Evolutionary conservation across 129 eudicot species (phyloP), one percentile per base, ranked within the genome.

Genomic region (Mikania micrantha): DNA sequence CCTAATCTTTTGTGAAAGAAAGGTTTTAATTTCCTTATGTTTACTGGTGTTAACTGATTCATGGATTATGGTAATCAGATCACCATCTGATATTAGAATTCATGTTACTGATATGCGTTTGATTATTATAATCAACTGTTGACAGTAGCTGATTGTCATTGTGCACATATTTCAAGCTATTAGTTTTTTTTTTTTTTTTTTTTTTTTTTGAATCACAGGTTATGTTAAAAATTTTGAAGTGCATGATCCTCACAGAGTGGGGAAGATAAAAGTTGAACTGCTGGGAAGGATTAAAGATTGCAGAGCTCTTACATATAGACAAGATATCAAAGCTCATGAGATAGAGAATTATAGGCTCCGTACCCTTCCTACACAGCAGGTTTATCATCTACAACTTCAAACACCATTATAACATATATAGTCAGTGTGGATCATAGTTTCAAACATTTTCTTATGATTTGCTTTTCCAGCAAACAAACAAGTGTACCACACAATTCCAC

Each of bases 321-420:
- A 91, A 70, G 97, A 91, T 64, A 73, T 88, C 67, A 88, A 91
- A 75, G 97, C 90, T 49, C 79, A 72, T 20, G 84, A 85, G 19
- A 74, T 91, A 65, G 84, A 91, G 81, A 58, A 76, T 32, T 91
- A 85, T 78, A 77, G 81, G 49, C 59, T 74, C 13, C 85, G 79
- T 4, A 60, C 72, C 3, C 96, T 91, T 78, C 97, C 96, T 27
- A 91, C 97, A 13, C 93, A 71, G 49, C 96, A 91, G 94, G 97
- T 91, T 45, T 64, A 32, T n/a, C 54, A 48, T 60, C 24, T 11
- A 24, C 39, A 67, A 58, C 69, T 61, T 58, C 2, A 22, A 0
- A 52, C 0, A 9, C 16, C 25, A 3, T 0, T 10, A 8, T 19
- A 42, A 20, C 12, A 19, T 20, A 21, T 7, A 7, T 49, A 7